These are phyloP conservation scores for Penicillium maclennaniae DNA, from an alignment of 495 filamentous ascomycete species.

Conservation along the genomic window DNA sequence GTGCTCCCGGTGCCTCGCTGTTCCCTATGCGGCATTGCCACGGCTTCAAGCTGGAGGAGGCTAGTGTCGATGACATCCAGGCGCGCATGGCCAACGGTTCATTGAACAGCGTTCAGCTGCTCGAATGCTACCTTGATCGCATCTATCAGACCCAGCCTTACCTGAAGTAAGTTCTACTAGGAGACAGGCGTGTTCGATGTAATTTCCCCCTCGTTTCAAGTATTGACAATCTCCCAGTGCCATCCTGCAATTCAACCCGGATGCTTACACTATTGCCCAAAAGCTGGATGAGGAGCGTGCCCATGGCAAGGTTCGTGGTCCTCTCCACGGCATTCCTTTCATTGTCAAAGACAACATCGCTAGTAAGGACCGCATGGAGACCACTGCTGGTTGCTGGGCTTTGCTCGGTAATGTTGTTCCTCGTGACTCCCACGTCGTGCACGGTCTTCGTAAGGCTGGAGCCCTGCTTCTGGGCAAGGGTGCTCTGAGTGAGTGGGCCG, in stretches of 20 bases:
- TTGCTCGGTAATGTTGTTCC: slow-evolving; percentile 63
- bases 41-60: slow-evolving; percentile 60
- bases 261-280: slow-evolving; percentile 54
- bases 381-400: slow-evolving; percentile 56
- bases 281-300: slow-evolving; percentile 56
- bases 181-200: neutral
- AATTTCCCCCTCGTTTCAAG: neutral
- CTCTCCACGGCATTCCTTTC: slow-evolving; percentile 70
- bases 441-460: slow-evolving; percentile 57
- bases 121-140: slow-evolving; percentile 51
- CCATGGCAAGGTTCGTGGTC: slow-evolving; percentile 50
- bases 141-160: slow-evolving; percentile 53
- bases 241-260: slow-evolving; percentile 60
- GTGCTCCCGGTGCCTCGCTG: slow-evolving; percentile 27
- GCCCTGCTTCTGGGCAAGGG: slow-evolving; percentile 68
- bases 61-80: slow-evolving; percentile 55
- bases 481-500: slow-evolving; percentile 69
- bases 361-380: slow-evolving; percentile 65
- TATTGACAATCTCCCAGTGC: slow-evolving; percentile 29
- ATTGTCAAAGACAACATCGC: slow-evolving; percentile 75
- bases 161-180: slow-evolving; percentile 47
- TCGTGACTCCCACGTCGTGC: slow-evolving; percentile 60
- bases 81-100: slow-evolving; percentile 32
- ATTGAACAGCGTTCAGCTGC: slow-evolving; percentile 47
- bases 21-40: slow-evolving; percentile 62